Evolutionary conservation across 352 stramenopile species (phyloP).

Genomic region (Globisporangium barbulae): DNA sequence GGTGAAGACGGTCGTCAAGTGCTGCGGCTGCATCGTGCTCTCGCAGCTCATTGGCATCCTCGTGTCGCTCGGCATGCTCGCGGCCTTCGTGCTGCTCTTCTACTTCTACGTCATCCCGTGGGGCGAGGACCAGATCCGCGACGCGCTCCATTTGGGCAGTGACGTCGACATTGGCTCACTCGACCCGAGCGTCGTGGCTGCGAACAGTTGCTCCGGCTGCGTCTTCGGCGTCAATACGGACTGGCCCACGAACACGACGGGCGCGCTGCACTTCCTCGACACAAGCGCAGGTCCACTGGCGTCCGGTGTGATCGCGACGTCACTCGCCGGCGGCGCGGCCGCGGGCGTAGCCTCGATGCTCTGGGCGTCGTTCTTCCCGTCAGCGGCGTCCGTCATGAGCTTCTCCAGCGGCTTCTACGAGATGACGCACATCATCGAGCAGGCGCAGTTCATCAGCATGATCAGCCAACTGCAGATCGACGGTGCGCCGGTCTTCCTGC

Average conservation of each 20-base stretch:
- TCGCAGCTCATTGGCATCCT: constrained; percentile 67
- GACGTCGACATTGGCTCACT: constrained; percentile 52
- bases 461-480: constrained; percentile 77
- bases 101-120: constrained; percentile 71
- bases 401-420: constrained; percentile 77
- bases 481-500: constrained; percentile 71
- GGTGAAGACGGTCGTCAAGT: constrained; percentile 45
- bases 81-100: constrained; percentile 55
- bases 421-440: constrained; percentile 84
- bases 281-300: constrained; percentile 56
- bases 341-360: constrained; percentile 64
- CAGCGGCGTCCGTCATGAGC: constrained; percentile 56
- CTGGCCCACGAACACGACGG: constrained; percentile 75
- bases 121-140: constrained; percentile 70
- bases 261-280: constrained; percentile 70
- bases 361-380: constrained; percentile 65
- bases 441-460: constrained; percentile 82
- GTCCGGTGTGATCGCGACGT: constrained; percentile 64
- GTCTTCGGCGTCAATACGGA: constrained; percentile 80
- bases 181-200: constrained; percentile 40
- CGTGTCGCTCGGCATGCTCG: constrained; percentile 48
- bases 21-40: constrained; percentile 72
- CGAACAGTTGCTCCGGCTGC: constrained; percentile 82
- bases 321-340: constrained; percentile 48
- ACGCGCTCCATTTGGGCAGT: constrained; percentile 38